Evolutionary conservation across 2,329 filamentous ascomycete species (phyloP), one percentile per base, ranked within the genome.

Genomic region (Penicillium sp.): DNA sequence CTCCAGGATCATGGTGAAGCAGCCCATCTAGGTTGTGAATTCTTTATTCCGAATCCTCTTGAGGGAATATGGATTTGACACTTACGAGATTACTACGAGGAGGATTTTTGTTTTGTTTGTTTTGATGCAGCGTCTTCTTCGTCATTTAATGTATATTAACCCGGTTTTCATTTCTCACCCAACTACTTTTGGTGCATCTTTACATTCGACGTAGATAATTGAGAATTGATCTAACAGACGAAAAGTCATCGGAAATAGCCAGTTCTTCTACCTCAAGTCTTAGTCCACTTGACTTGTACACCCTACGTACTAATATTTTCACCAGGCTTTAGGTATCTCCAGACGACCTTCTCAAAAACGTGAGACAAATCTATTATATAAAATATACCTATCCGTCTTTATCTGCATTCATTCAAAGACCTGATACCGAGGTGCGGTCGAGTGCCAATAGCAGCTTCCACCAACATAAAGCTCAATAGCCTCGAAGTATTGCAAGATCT

Each of bases 1-100:
- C 75, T 97, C 49, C 71, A 77, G 19, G 84, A 85, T 27, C 81
- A 90, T 58, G 90, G 93, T 59, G 76, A 80, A 53, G 83, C 85
- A 13, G 82, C 78, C 9, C 82, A 83, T 45, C 74, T 96, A 48
- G 93, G 93, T 0, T 96, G 91, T 71, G 85, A 89, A 64, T 97
- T 96, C 75, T 77, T 89, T 35, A 80, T 96, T 47, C 88, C 90
- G 13, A 79, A 80, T 64, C 79, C 82, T 49, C 90, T 90, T 4
- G 84, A 89, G 73, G 74, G 73, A n/a, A 73, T 82, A 41, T 81
- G 71, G 66, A 65, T 79, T 57, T 78, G 61, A 65, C 12, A 23
- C 10, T 3, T 6, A 41, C 15, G n/a, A 27, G 0, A 35, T 38
- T 13, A 44, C 13, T 45, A 33, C 21, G 42, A 13, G 49, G 36